phyloP scores from a whole-genome alignment of 106 monocot genomes.

The Platanthera guangdongensis region DNA sequence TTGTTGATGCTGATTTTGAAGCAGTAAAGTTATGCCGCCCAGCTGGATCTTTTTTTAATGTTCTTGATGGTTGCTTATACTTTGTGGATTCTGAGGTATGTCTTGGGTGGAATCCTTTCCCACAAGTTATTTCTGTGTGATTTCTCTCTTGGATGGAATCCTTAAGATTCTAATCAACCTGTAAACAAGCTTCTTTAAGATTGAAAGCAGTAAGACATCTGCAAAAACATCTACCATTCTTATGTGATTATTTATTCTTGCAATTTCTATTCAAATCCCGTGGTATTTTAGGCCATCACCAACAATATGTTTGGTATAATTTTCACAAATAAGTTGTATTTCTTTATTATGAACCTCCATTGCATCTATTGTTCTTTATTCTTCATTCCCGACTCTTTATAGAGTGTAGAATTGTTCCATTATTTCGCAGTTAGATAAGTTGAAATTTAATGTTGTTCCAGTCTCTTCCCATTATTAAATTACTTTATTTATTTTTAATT shows the following conservation, averaged over 20 bases:
- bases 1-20: slow-evolving; percentile 94
- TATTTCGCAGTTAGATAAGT: not conserved
- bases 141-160: not conserved
- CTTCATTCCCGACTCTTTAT: not conserved
- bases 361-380: not conserved
- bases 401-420: not conserved
- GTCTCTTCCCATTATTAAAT: too few species aligned
- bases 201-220: not conserved
- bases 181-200: not conserved
- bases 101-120: not conserved
- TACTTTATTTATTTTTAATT: too few species aligned
- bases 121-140: not conserved
- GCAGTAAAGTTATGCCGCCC: slow-evolving; percentile 66
- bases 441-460: not conserved
- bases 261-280: not conserved
- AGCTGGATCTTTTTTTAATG: slow-evolving; percentile 65
- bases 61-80: slow-evolving; percentile 56
- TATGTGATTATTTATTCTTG: not conserved
- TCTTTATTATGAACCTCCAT: not conserved
- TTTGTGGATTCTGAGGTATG: slow-evolving; percentile 90
- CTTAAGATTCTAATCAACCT: not conserved
- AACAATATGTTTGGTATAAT: not conserved
- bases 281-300: not conserved
- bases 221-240: not conserved
- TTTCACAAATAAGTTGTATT: not conserved